Conservation (phyloP, 129 eudicot species). For the Escallonia rubra region DNA sequence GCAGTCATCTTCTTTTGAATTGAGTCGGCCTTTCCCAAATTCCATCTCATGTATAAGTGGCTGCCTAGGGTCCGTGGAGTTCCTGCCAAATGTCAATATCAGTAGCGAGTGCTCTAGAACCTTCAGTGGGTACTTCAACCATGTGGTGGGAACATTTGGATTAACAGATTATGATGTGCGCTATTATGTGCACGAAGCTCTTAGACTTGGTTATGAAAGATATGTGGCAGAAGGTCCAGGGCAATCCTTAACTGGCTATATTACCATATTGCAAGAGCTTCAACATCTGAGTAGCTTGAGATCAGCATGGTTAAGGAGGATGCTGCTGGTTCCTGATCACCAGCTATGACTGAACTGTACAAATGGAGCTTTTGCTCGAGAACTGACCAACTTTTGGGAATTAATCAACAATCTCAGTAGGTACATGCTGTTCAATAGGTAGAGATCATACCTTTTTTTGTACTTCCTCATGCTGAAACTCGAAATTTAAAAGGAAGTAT, state of each 20-base stretch:
- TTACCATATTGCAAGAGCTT: constrained; percentile 38
- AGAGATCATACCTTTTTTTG: background rate
- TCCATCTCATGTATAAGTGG: background rate
- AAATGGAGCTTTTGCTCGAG: background rate
- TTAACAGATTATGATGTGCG: constrained; percentile 1
- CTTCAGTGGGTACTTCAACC: constrained; percentile 35
- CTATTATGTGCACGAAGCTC: constrained; percentile 2
- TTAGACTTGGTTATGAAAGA: constrained; percentile 28
- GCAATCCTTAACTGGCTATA: constrained; percentile 18
- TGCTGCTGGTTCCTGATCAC: constrained; percentile 8
- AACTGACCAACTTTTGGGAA: background rate
- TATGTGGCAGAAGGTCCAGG: constrained; percentile 23
- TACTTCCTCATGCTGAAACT: background rate
- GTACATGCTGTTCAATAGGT: background rate
- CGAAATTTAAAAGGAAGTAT: no score
- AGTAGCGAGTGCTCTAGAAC: constrained; percentile 19
- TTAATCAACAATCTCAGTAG: background rate
- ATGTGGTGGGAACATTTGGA: constrained; percentile 29
- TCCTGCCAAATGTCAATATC: background rate
- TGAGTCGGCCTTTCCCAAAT: background rate
- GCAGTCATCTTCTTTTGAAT: background rate
- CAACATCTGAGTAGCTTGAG: constrained; percentile 18
- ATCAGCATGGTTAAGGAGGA: constrained; percentile 8
- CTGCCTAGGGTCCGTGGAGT: background rate
- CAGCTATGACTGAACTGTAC: background rate